These are phyloP conservation scores for Lanmaoa pseudosensibilis DNA, from an alignment of 768 basidiomycete genomes.

Conservation along the genomic window DNA sequence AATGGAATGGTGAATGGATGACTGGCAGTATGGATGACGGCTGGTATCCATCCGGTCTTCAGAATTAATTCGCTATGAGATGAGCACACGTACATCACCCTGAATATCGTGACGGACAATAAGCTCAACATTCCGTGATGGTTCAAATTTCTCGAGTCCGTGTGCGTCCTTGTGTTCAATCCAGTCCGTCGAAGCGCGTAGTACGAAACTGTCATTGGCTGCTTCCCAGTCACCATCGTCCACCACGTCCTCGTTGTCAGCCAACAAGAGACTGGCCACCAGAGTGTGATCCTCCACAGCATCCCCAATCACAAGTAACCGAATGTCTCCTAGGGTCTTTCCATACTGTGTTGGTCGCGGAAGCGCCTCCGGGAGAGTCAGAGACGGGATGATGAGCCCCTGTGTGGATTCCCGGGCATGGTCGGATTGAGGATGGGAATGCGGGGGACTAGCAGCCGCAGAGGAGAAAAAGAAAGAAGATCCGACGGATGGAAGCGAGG, in stretches of 20 bases:
- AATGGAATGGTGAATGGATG: constrained; percentile 57
- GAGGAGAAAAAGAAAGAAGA: constrained; percentile 82
- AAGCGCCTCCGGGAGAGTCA: constrained; percentile 62
- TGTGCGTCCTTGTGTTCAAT: constrained; percentile 63
- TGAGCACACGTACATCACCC: constrained; percentile 43
- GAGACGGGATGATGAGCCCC: constrained; percentile 69
- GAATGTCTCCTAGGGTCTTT: constrained; percentile 62
- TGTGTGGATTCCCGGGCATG: constrained; percentile 41
- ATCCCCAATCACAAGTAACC: constrained; percentile 55
- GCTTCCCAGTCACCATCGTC: constrained; percentile 62
- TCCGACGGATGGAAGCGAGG: constrained; percentile 69
- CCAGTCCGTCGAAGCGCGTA: constrained; percentile 72
- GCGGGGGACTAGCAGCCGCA: constrained; percentile 64
- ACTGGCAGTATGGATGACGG: constrained; percentile 39
- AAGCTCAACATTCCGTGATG: constrained; percentile 64
- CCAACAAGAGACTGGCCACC: constrained; percentile 50
- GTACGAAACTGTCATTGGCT: constrained; percentile 41
- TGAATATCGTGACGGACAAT: constrained; percentile 45
- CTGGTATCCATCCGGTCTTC: constrained; percentile 16
- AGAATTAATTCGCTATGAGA: constrained; percentile 5
- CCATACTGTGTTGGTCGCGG: constrained; percentile 65
- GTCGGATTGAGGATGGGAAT: constrained; percentile 45
- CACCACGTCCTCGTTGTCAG: constrained; percentile 68
- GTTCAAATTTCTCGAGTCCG: constrained; percentile 65
- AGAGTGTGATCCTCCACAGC: constrained; percentile 35